These are phyloP conservation scores for Extremus antarcticus DNA, from an alignment of 495 filamentous ascomycete species.

Conservation along the genomic window DNA sequence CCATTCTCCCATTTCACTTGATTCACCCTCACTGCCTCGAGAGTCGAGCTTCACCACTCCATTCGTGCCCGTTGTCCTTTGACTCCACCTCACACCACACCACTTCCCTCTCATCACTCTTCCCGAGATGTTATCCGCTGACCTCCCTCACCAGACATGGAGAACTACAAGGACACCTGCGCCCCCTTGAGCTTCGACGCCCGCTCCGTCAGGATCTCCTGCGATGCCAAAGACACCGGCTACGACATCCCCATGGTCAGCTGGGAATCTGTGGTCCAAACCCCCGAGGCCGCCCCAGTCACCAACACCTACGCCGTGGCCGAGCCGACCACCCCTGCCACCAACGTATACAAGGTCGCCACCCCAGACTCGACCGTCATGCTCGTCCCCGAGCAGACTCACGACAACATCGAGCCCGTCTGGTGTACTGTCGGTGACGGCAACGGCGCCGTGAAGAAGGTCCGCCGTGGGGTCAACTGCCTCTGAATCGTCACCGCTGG, in stretches of 20 bases:
- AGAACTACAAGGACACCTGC: neutral
- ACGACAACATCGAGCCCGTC: no score
- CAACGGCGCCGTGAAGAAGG: no score
- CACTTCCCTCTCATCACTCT: neutral
- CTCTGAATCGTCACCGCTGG: neutral
- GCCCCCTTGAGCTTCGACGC: neutral
- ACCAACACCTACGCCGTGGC: neutral
- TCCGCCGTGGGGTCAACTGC: no score
- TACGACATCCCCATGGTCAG: neutral
- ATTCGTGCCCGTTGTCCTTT: no score
- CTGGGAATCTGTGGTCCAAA: neutral
- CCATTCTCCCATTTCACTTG: neutral
- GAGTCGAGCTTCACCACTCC: no score
- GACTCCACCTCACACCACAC: no score
- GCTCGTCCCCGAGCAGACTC: neutral
- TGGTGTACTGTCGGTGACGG: no score
- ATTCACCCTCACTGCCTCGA: neutral
- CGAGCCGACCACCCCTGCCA: neutral
- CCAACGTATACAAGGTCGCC: neutral
- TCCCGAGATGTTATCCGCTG: neutral
- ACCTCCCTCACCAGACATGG: neutral
- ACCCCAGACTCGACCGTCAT: neutral
- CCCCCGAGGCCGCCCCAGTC: neutral
- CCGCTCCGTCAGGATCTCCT: slow-evolving; percentile 1
- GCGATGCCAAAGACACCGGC: neutral